Base-by-base conservation (phyloP, 495 filamentous ascomycete genomes). In the Wilcoxina mikolae region DNA sequence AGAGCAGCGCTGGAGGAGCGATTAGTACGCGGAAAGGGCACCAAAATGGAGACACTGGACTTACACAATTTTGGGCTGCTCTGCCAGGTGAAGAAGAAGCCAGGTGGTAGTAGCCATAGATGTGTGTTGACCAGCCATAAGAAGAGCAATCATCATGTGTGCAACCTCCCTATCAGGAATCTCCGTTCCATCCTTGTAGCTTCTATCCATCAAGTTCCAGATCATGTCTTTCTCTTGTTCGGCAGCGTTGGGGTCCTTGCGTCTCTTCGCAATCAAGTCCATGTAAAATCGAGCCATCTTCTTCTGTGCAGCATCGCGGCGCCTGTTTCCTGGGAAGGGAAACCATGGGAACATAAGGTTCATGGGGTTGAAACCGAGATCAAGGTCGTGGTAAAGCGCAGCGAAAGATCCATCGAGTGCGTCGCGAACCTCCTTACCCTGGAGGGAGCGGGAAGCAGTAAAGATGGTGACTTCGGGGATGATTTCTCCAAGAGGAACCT, bases 61-160 rank as follows among this genome's bases (percentile, higher is more conserved):
- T n/a, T n/a, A n/a, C n/a, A 83, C 74, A 53, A 89, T 73, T 27
- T 81, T 73, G 2, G 86, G 86, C 23, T 80, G 69, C 4, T 81
- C 77, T 25, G 86, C 84, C 5, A 90, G 78, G 29, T 82, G 82
- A 15, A 88, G 74, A 71, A 90, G 76, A 60, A 87, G 85, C 84
- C 84, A 93, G 26, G 82, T 73, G 63, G 77, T 81, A 43, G 83
- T 85, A 4, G 84, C 83, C 38, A 86, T 86, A 2, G 84, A 87
- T 0, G 84, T 88, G 72, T 93, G 86, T 64, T 93, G 86, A 54
- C 86, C 86, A 27, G 84, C 86, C 85, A 93, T 89, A 7, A 93
- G 73, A 23, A 93, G 76, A 0, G 85, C 84, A 64, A 93, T 93
- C 82, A 93, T 87, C 78, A 93, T 88, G 65, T 90, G 85, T 4